Conservation (phyloP, 768 basidiomycete genomes). For the Trametes maxima region DNA sequence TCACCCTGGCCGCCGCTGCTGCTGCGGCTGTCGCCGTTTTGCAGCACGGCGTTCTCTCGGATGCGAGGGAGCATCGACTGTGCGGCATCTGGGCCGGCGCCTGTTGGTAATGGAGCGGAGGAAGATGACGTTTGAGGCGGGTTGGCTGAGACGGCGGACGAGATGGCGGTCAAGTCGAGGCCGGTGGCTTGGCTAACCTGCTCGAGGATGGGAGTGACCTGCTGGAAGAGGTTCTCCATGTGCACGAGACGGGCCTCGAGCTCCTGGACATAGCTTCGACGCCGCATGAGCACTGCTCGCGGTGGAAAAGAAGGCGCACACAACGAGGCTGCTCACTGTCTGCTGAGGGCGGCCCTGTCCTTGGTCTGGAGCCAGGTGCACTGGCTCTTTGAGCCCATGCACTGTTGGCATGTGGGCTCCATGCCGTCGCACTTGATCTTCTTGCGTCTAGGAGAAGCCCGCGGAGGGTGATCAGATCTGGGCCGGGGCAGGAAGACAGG, state of each 20-base stretch:
- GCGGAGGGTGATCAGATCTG: slow-evolving; percentile 21
- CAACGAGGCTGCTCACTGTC: slow-evolving; percentile 65
- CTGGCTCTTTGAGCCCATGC: slow-evolving; percentile 68
- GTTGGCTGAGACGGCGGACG: slow-evolving; percentile 14
- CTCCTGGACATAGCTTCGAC: slow-evolving; percentile 82
- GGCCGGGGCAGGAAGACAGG: slow-evolving; percentile 10
- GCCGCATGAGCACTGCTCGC: background rate
- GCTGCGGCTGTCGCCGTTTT: slow-evolving; percentile 24
- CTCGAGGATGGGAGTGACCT: slow-evolving; percentile 79
- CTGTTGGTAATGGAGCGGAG: slow-evolving; percentile 5
- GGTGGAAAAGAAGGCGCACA: background rate
- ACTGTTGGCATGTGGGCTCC: slow-evolving; percentile 87
- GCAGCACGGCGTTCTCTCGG: slow-evolving; percentile 17
- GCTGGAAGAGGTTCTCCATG: slow-evolving; percentile 85
- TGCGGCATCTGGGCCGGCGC: slow-evolving; percentile 21
- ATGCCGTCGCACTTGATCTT: slow-evolving; percentile 93
- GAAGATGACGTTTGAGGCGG: slow-evolving; percentile 16
- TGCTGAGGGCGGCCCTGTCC: slow-evolving; percentile 85
- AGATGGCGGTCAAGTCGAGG: slow-evolving; percentile 28
- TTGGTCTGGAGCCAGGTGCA: slow-evolving; percentile 93
- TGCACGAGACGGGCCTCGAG: slow-evolving; percentile 85
- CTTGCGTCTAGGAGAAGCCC: slow-evolving; percentile 61
- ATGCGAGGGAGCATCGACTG: slow-evolving; percentile 30
- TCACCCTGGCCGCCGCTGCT: slow-evolving; percentile 30
- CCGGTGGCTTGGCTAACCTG: slow-evolving; percentile 64